Conservation (phyloP, 2,329 filamentous ascomycete genomes). For the Arthrobotrys megalospora region DNA sequence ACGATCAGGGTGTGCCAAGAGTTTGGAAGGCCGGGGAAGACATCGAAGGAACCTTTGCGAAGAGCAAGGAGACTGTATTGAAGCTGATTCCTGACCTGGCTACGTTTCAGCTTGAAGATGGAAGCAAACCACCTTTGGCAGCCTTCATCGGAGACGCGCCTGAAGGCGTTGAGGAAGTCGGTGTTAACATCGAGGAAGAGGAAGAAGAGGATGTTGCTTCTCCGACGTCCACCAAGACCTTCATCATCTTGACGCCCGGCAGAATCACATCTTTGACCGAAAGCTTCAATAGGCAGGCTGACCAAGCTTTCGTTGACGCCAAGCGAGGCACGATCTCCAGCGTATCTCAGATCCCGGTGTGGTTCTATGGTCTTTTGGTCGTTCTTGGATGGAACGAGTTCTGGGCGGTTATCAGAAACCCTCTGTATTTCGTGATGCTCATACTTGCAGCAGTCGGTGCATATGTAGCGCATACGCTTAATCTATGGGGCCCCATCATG, state of each 20-base stretch:
- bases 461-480: constrained; percentile 93
- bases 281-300: constrained; percentile 97
- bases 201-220: constrained; percentile 96
- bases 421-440: constrained; percentile 90
- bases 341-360: constrained; percentile 91
- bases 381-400: constrained; percentile 99
- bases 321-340: constrained; percentile 97
- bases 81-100: constrained; percentile 90
- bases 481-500: constrained; percentile 94
- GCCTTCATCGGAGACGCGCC: constrained; percentile 81
- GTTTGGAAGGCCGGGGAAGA: constrained; percentile 98
- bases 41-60: constrained; percentile 95
- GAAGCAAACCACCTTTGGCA: constrained; percentile 78
- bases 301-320: constrained; percentile 97
- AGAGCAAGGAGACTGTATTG: constrained; percentile 90
- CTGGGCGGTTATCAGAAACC: constrained; percentile 83
- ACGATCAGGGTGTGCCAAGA: constrained; percentile 91
- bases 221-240: constrained; percentile 91
- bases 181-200: constrained; percentile 92
- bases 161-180: constrained; percentile 81
- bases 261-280: constrained; percentile 75
- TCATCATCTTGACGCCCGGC: constrained; percentile 54
- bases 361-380: constrained; percentile 91
- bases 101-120: constrained; percentile 84
- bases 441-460: constrained; percentile 81